Evolutionary conservation across 257 asterid genomes (phyloP).

Genomic region (Penstemon newberryi): DNA sequence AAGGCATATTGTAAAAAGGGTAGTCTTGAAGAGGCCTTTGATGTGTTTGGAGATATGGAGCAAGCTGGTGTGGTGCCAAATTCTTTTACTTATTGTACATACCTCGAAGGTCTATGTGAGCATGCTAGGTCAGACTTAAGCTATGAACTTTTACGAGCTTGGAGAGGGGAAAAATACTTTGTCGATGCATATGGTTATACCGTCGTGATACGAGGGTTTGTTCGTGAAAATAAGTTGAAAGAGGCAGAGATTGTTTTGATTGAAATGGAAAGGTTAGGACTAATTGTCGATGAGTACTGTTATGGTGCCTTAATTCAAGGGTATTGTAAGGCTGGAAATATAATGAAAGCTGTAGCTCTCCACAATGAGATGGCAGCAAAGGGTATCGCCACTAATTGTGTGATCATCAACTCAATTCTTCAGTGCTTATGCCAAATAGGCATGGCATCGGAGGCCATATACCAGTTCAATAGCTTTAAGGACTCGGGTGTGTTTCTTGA

Average conservation of each 20-base stretch:
- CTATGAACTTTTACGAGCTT: constrained; percentile 37
- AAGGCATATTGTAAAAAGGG: constrained; percentile 65
- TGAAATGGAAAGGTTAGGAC: constrained; percentile 56
- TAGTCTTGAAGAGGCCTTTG: constrained; percentile 48
- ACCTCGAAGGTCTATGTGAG: constrained; percentile 64
- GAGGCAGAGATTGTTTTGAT: constrained; percentile 54
- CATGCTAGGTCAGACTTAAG: constrained; percentile 45
- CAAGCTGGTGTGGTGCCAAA: constrained; percentile 60
- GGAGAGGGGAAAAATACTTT: constrained; percentile 34
- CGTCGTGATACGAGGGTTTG: constrained; percentile 63
- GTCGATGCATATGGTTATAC: constrained; percentile 45
- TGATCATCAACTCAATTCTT: constrained; percentile 58
- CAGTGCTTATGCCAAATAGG: constrained; percentile 68
- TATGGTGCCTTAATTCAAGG: constrained; percentile 59
- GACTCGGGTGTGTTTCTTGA: constrained; percentile 58
- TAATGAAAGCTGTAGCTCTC: constrained; percentile 47
- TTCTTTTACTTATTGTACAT: constrained; percentile 44
- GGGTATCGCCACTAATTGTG: constrained; percentile 60
- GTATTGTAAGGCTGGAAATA: constrained; percentile 58
- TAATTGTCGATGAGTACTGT: constrained; percentile 40
- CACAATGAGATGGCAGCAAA: constrained; percentile 56
- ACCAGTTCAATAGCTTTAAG: constrained; percentile 45
- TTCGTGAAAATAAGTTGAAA: constrained; percentile 51
- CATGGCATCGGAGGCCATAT: constrained; percentile 49
- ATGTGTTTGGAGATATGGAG: constrained; percentile 61